phyloP scores from a whole-genome alignment of 2,329 filamentous ascomycete species.

The Didymella glomerata region DNA sequence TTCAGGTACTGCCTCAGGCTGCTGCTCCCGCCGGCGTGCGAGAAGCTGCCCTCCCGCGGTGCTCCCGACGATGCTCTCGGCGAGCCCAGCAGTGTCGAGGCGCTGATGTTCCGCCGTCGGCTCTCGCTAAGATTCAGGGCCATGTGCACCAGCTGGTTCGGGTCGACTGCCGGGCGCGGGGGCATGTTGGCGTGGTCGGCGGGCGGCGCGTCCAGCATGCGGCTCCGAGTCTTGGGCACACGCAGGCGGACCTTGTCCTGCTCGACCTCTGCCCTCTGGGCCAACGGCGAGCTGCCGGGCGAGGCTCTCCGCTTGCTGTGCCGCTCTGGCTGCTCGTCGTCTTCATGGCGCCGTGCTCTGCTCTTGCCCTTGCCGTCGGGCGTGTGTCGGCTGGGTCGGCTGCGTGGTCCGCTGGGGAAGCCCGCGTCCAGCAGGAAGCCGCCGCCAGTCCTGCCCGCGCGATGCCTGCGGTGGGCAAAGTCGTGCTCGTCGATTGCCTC shows the following conservation, averaged over 20 bases:
- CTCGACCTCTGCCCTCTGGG: slow-evolving; percentile 15
- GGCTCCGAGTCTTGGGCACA: slow-evolving; percentile 33
- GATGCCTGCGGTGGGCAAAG: slow-evolving; percentile 43
- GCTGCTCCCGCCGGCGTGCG: slow-evolving; percentile 58
- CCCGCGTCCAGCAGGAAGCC: slow-evolving; percentile 58
- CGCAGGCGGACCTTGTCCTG: slow-evolving; percentile 24
- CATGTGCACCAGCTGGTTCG: slow-evolving; percentile 90
- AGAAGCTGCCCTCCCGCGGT: slow-evolving; percentile 51
- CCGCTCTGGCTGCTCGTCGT: neutral
- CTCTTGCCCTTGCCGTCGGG: neutral
- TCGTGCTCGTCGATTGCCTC: slow-evolving; percentile 44
- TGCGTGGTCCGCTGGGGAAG: slow-evolving; percentile 39
- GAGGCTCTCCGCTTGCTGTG: no score
- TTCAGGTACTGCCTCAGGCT: slow-evolving; percentile 75
- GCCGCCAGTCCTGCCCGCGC: slow-evolving; percentile 49
- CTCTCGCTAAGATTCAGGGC: slow-evolving; percentile 88
- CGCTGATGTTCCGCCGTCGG: slow-evolving; percentile 68
- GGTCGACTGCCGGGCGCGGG: slow-evolving; percentile 71
- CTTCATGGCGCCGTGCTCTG: neutral
- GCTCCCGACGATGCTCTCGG: slow-evolving; percentile 58
- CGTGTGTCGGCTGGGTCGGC: neutral
- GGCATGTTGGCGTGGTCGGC: slow-evolving; percentile 21
- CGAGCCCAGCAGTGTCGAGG: slow-evolving; percentile 62
- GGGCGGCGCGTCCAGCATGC: slow-evolving; percentile 15
- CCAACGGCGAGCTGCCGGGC: no score